Evolutionary conservation across 1,284 basidiomycete species (phyloP).

Genomic region (Ustilago shanxiensis): DNA sequence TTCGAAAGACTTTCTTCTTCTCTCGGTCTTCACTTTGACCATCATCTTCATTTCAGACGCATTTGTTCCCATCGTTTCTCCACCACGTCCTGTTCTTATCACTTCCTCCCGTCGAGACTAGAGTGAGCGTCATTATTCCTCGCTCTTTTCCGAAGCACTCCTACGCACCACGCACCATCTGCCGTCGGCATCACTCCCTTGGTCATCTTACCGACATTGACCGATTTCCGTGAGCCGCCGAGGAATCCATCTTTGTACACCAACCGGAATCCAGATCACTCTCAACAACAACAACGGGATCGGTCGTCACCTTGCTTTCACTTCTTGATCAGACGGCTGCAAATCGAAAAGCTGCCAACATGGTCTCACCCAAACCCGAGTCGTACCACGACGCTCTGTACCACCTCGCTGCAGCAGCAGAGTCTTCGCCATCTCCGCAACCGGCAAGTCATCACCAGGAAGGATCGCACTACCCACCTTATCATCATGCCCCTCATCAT

Average conservation of each 20-base stretch:
- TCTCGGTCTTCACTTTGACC: background rate
- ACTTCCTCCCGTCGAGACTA: too few species aligned
- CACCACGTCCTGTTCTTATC: background rate
- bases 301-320: background rate
- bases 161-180: background rate
- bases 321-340: too few species aligned
- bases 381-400: constrained; percentile 50
- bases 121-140: too few species aligned
- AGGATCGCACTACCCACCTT: constrained; percentile 8
- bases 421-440: constrained; percentile 45
- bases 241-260: background rate
- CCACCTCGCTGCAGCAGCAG: constrained; percentile 43
- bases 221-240: background rate
- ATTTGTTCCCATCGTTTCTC: background rate
- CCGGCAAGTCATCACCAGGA: constrained; percentile 22
- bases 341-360: background rate
- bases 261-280: background rate
- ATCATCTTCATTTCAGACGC: background rate
- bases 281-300: background rate
- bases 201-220: background rate
- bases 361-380: constrained; percentile 43
- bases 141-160: background rate
- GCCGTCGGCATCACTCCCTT: background rate
- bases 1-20: background rate
- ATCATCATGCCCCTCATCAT: constrained; percentile 2